Evolutionary conservation across 345 rosid genomes (phyloP), one percentile per base, ranked within the genome.

Genomic region (Pistacia integerrima): DNA sequence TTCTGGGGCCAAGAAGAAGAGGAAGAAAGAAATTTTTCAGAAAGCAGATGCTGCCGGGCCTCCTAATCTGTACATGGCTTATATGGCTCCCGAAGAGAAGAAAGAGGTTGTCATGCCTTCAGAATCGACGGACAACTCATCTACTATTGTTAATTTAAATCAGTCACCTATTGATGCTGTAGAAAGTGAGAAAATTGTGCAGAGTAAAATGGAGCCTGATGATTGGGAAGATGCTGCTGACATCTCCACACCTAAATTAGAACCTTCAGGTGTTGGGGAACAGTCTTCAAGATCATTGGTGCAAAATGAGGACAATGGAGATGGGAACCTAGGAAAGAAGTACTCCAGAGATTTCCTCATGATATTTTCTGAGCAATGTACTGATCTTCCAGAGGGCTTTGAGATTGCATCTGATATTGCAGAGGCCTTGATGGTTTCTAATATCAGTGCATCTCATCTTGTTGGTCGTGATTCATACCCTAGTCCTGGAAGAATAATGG

Each of bases 181-280:
- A 25, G 76, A 71, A 22, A 79, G 82, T 17, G 85, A 84, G 66
- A 83, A 77, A 60, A 74, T 69, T 70, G 81, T 76, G 65, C 81
- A 77, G 67, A 77, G 75, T 76, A 94, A 91, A 81, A 76, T 84
- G 60, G 99, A 97, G 80, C 93, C 84, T 13, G 98, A 94, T 84
- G 94, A 97, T 84, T 97, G 99, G 98, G 98, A 97, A 82, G 97
- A 94, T 90, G 98, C 91, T 73, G 97, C 93, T 14, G 99, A 94
- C 73, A 80, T 90, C 38, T 92, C 97, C 28, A 85, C 97, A 10
- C 92, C 97, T 67, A 92, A 92, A 72, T 70, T 97, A 86, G 95
- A 87, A 83, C 58, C 86, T 78, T 70, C 83, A 36, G 88, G 78
- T 73, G 59, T 64, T 69, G 73, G 75, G 60, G 83, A 58, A 70